Evolutionary conservation across 176 grass and related monocot species (phyloP).

Genomic region (maize (Zea mays)): Zm-B73-REFERENCE-NAM-5.0 NC_050101.1:69488501-69489000

Average conservation of each 20-base stretch:
- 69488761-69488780: slow-evolving; percentile 63
- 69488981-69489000: slow-evolving; percentile 38
- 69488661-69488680: slow-evolving; percentile 41
- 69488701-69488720: slow-evolving; percentile 34
- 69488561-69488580: slow-evolving; percentile 8
- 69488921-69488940: slow-evolving; percentile 45
- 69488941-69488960: slow-evolving; percentile 32
- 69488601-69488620: slow-evolving; percentile 71
- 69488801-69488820: slow-evolving; percentile 61
- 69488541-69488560: slow-evolving; percentile 1
- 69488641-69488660: slow-evolving; percentile 38
- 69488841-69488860: slow-evolving; percentile 56
- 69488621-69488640: slow-evolving; percentile 43
- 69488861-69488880: slow-evolving; percentile 27
- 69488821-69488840: slow-evolving; percentile 74
- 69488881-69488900: slow-evolving; percentile 47
- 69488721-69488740: slow-evolving; percentile 54
- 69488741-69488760: slow-evolving; percentile 63
- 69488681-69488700: slow-evolving; percentile 38
- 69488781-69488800: slow-evolving; percentile 45
- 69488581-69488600: slow-evolving; percentile 49
- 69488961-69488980: slow-evolving; percentile 44
- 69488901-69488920: slow-evolving; percentile 47
- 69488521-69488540: slow-evolving; percentile 9
- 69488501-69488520: slow-evolving; percentile 71